Evolutionary conservation across 441 rosid species (phyloP), one percentile per base, ranked within the genome.

Genomic region (Gossypium lobatum): DNA sequence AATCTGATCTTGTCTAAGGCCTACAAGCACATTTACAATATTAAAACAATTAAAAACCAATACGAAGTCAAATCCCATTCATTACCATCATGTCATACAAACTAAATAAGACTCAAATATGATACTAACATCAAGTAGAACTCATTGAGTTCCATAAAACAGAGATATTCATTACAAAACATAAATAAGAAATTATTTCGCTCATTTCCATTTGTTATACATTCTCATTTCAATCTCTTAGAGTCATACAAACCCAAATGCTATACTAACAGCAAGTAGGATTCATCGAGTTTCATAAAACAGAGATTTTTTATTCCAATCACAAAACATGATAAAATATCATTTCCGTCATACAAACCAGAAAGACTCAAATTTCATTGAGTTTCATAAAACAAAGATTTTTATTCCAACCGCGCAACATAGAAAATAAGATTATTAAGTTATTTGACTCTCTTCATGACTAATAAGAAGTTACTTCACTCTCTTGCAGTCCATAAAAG

Each of bases 1-100:
- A 89, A 89, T 10, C 93, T 75, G 23, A 89, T 89, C 80, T 89
- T 89, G 75, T 89, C 93, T 77, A 89, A 77, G 18, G 93, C 93
- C 93, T 87, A 64, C 39, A 14, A 48, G 14, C 16, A 45, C 6
- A 13, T 7, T 45, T 64, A 26, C 34, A 4, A 28, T 13, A n/a
- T 14, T 0, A 6, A 61, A 28, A 61, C 21, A 61, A 5, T 28
- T 14, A 61, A 3, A 14, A n/a, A 28, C 20, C 20, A 5, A 5
- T 20, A 7, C 59, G 16, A 57, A 57, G 61, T 9, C 9, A 1
- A 5, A 13, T 2, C 10, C 37, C 16, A 25, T 60, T 26, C 64
- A 25, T 60, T 13, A 4, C 26, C 61, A 57, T 20, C 23, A 10
- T 54, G 25, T 54, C 4, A 31, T 31, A 31, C 37, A 6, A 31